These are phyloP conservation scores for Monosporozyma yasuniensis DNA, from an alignment of 805 yeast species.

Conservation along the genomic window DNA sequence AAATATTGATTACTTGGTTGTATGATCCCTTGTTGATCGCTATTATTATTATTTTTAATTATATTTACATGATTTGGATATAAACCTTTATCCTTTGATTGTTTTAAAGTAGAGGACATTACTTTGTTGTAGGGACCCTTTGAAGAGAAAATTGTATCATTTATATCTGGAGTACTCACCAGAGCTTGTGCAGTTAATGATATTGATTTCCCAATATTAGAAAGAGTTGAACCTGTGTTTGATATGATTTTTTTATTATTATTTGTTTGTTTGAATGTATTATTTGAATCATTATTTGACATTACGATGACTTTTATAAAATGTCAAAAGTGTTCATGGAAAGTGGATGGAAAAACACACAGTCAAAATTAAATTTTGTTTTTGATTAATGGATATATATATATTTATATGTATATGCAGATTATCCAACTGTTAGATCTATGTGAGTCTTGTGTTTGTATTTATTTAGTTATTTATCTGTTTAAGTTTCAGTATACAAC, in stretches of 20 bases:
- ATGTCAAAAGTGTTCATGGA: neutral
- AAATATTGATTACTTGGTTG: conserved; percentile 29
- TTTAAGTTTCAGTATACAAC: too few relatives aligned
- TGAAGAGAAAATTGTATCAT: conserved; percentile 27
- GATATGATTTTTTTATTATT: neutral
- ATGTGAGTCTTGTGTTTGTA: too few relatives aligned
- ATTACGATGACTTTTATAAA: neutral
- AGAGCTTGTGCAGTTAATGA: conserved; percentile 50
- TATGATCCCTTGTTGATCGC: neutral
- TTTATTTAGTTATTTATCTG: too few relatives aligned
- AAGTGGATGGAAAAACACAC: neutral
- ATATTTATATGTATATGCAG: neutral
- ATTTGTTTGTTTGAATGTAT: neutral
- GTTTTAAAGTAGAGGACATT: neutral
- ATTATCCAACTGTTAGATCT: too few relatives aligned
- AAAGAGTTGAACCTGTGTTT: conserved; percentile 8
- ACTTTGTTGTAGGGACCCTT: conserved; percentile 25
- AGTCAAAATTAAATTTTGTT: too few relatives aligned
- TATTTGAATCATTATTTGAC: neutral
- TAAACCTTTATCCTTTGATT: neutral
- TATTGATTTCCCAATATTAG: conserved; percentile 39
- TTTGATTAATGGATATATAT: too few relatives aligned
- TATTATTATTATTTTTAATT: neutral
- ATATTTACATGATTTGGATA: neutral
- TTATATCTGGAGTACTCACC: conserved; percentile 36